Base-by-base conservation (phyloP, 768 basidiomycete species). In the Leccinum aurantiacum region DNA sequence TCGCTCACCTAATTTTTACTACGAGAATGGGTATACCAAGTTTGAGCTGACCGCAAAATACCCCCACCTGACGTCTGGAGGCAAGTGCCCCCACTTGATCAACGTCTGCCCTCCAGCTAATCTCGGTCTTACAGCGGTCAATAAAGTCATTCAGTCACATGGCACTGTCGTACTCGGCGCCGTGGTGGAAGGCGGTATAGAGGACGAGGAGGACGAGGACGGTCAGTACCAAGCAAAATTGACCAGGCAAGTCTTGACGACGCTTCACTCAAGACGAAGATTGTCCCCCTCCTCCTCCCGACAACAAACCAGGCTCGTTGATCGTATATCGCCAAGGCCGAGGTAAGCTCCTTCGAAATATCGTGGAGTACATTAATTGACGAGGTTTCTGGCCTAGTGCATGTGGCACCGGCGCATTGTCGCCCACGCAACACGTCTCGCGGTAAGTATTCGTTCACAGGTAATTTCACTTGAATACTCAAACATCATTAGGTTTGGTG, bases 251-350 rank as follows among this genome's bases (percentile, higher is more conserved):
- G 11, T 47, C 31, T 35, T 53, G 17, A 47, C 48, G 33, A 10
- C 22, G 17, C 8, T 27, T 37, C 27, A 53, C 53, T 14, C 35
- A 56, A 53, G 57, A 25, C 53, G 58, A 56, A 58, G 55, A 63
- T 44, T 54, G 25, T 48, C 70, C 66, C n/a, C 72, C 72, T 0
- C 74, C 77, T 58, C 75, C 77, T 64, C 75, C 78, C 4, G 79
- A 83, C 56, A 86, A 85, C 60, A 74, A 68, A 53, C 62, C 71
- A 8, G 84, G 84, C 1, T 79, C 82, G 1, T 63, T 85, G 50
- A 75, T 79, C 35, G 77, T 79, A 0, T 78, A 78, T 67, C 71
- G 71, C 27, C 67, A 69, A 17, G 77, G 73, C 3, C 63, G 54
- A 57, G 63, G 71, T 67, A 69, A 33, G 58, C 62, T 24, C 46